Conservation (phyloP, 306 rosid genomes). For the Medicago ruthenica region DNA sequence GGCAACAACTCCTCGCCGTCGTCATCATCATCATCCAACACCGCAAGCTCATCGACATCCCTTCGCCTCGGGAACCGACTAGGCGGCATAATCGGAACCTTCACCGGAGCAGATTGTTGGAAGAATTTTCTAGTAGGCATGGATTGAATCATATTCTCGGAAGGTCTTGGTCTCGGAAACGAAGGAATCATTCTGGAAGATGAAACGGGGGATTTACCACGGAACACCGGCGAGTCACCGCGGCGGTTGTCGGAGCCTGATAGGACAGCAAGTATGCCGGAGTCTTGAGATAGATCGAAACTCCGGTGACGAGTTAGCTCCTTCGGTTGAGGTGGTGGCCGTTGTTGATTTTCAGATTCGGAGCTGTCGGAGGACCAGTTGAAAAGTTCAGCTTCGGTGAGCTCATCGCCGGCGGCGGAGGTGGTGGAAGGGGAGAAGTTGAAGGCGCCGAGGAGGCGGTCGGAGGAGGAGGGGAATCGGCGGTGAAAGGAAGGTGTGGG, state of each 20-base stretch:
- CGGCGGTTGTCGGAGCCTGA: slow-evolving; percentile 41
- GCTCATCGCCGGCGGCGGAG: slow-evolving; percentile 55
- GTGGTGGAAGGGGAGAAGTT: slow-evolving; percentile 40
- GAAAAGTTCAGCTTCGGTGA: slow-evolving; percentile 77
- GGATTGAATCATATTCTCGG: slow-evolving; percentile 58
- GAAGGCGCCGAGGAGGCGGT: slow-evolving; percentile 57
- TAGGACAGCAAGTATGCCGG: slow-evolving; percentile 70
- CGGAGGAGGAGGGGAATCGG: slow-evolving; percentile 67
- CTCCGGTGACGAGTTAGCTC: slow-evolving; percentile 18
- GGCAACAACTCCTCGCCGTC: slow-evolving; percentile 67
- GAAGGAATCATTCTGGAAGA: slow-evolving; percentile 60
- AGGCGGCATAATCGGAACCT: slow-evolving; percentile 67
- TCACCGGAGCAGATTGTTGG: slow-evolving; percentile 80
- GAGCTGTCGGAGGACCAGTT: slow-evolving; percentile 60
- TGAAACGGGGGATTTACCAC: slow-evolving; percentile 51
- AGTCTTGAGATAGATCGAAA: slow-evolving; percentile 42
- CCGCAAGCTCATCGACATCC: slow-evolving; percentile 36
- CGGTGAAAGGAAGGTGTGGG: slow-evolving; percentile 53
- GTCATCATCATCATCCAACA: slow-evolving; percentile 46
- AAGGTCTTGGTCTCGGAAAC: slow-evolving; percentile 57
- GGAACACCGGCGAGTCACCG: slow-evolving; percentile 47
- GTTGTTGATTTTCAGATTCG: slow-evolving; percentile 43
- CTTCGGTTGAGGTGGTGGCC: background rate
- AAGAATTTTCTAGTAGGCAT: slow-evolving; percentile 56
- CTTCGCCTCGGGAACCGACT: slow-evolving; percentile 41